A percentile compares a stretch with the other conserved stretches of the same genome.
These are phyloP conservation scores for Cubamyces lactineus DNA, from an alignment of 768 basidiomycete species.

Conservation along the genomic window DNA sequence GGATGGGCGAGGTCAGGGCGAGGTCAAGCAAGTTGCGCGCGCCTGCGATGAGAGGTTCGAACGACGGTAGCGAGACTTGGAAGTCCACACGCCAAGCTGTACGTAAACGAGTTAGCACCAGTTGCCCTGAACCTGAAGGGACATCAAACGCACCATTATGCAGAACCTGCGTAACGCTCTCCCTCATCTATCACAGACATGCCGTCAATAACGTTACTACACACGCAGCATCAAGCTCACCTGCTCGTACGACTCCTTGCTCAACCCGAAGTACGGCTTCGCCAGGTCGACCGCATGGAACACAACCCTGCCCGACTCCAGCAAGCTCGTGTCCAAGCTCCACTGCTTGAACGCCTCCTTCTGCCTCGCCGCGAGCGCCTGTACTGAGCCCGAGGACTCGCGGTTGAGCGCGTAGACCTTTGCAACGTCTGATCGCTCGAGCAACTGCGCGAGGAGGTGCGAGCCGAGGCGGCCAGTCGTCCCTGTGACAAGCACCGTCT, in stretches of 20 bases:
- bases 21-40: slow-evolving; percentile 25
- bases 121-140: not conserved
- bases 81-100: slow-evolving; percentile 47
- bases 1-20: slow-evolving; percentile 14
- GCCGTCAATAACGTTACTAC: no score
- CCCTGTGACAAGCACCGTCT: slow-evolving; percentile 37
- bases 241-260: slow-evolving; percentile 17
- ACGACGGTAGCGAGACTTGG: slow-evolving; percentile 42
- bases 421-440: slow-evolving; percentile 20
- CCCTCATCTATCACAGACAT: slow-evolving; percentile 11
- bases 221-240: slow-evolving; percentile 8
- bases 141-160: slow-evolving; percentile 30
- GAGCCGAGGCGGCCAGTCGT: slow-evolving; percentile 38
- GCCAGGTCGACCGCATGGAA: slow-evolving; percentile 28
- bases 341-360: slow-evolving; percentile 22
- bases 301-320: slow-evolving; percentile 22
- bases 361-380: slow-evolving; percentile 18
- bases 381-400: slow-evolving; percentile 9
- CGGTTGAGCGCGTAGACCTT: slow-evolving; percentile 33
- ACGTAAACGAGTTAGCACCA: not conserved
- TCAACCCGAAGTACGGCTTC: slow-evolving; percentile 24
- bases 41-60: slow-evolving; percentile 40
- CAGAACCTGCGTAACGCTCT: slow-evolving; percentile 21
- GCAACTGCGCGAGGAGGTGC: slow-evolving; percentile 32
- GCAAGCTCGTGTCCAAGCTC: slow-evolving; percentile 16